Conservation (phyloP, 305 asterid genomes). For the Striga hermonthica region DNA sequence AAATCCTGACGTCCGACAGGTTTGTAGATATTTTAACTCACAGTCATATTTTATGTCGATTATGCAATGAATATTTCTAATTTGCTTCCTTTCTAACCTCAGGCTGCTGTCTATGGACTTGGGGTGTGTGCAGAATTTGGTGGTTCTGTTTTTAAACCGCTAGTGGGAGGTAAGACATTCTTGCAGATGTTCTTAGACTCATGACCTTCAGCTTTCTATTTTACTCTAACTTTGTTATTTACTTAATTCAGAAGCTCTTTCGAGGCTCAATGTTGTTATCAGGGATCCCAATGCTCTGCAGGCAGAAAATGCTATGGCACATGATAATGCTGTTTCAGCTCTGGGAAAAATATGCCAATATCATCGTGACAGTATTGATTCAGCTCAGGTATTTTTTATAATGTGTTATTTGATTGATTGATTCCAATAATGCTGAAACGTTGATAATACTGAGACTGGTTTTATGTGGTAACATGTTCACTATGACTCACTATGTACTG, state of each 20-base stretch:
- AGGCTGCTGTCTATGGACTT: constrained; percentile 99
- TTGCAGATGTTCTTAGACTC: constrained; percentile 12
- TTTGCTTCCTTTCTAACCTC: constrained; percentile 31
- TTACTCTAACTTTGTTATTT: constrained; percentile 20
- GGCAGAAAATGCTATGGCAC: constrained; percentile 79
- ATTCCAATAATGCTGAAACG: too few relatives aligned
- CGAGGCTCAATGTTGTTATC: constrained; percentile 78
- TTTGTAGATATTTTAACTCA: constrained; percentile 29
- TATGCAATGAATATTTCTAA: constrained; percentile 28
- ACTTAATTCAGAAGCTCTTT: constrained; percentile 73
- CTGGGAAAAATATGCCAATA: constrained; percentile 86
- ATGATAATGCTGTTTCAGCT: constrained; percentile 93
- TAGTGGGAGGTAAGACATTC: constrained; percentile 66
- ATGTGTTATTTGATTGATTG: constrained; percentile 8
- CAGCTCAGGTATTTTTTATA: constrained; percentile 57
- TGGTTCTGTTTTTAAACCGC: constrained; percentile 73
- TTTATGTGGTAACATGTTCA: not conserved
- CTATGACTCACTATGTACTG: too few relatives aligned
- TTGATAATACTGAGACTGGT: not conserved
- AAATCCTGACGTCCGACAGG: constrained; percentile 92
- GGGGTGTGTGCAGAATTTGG: constrained; percentile 97
- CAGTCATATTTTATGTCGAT: constrained; percentile 19
- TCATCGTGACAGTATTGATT: constrained; percentile 79
- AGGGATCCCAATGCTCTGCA: constrained; percentile 68
- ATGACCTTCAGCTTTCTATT: constrained; percentile 9